Percentiles rank a stretch among this genome's conserved stretches.
These are phyloP conservation scores for Suillus alpinus DNA, from an alignment of 768 basidiomycete species.

Conservation along the genomic window DNA sequence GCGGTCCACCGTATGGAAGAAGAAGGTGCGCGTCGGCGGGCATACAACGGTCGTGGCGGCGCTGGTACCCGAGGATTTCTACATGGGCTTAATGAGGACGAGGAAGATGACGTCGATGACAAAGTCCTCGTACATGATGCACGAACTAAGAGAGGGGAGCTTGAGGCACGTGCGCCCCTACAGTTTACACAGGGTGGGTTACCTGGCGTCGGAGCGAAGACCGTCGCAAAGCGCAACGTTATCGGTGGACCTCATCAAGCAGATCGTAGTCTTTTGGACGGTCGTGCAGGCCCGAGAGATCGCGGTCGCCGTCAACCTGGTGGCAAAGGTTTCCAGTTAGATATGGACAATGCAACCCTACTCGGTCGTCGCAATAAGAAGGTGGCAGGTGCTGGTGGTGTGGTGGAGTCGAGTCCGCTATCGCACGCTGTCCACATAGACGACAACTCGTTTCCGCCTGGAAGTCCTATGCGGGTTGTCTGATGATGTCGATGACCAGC, in stretches of 20 bases:
- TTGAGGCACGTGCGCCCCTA: conserved; percentile 7
- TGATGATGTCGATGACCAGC: conserved; percentile 5
- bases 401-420: conserved; percentile 34
- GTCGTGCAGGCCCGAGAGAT: conserved; percentile 72
- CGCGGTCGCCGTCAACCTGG: conserved; percentile 35
- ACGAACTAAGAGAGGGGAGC: conserved; percentile 37
- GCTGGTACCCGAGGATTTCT: conserved; percentile 78
- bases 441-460: conserved; percentile 13
- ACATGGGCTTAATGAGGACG: conserved; percentile 88
- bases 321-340: conserved; percentile 69
- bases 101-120: conserved; percentile 62
- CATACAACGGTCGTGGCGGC: conserved; percentile 75
- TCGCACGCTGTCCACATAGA: conserved; percentile 18
- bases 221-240: conserved; percentile 8
- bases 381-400: conserved; percentile 14
- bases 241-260: conserved; percentile 12
- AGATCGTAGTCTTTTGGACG: conserved; percentile 44
- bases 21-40: conserved; percentile 85
- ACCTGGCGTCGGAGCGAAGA: conserved; percentile 12
- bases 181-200: not conserved
- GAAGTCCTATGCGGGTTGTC: conserved; percentile 33
- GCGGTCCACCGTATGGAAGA: conserved; percentile 99
- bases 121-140: conserved; percentile 51
- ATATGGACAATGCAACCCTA: conserved; percentile 83
- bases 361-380: conserved; percentile 67